Conservation (phyloP, 805 yeast species). For the Dipodascus geniculatus region DNA sequence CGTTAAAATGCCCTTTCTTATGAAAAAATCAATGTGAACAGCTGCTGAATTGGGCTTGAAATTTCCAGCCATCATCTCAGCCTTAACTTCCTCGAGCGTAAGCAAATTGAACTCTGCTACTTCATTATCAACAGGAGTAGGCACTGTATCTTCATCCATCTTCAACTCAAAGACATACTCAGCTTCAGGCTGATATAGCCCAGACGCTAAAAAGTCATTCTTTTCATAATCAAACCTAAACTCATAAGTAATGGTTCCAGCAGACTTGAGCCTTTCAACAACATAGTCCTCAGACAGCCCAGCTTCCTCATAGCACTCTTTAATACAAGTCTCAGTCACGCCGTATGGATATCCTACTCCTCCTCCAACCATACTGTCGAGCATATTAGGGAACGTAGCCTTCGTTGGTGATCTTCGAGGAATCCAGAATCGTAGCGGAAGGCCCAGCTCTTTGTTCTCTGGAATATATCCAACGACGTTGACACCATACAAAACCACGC, state of each 20-base stretch:
- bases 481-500: constrained; percentile 82
- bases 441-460: constrained; percentile 29
- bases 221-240: constrained; percentile 25
- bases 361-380: constrained; percentile 93
- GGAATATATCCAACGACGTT: constrained; percentile 75
- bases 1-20: constrained; percentile 70
- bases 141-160: constrained; percentile 31
- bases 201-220: constrained; percentile 17
- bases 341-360: constrained; percentile 81
- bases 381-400: constrained; percentile 80
- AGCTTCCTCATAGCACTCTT: constrained; percentile 88
- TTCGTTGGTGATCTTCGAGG: constrained; percentile 71
- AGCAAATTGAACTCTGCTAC: constrained; percentile 60
- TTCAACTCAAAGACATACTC: constrained; percentile 71
- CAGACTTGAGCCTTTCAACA: constrained; percentile 31
- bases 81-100: constrained; percentile 44
- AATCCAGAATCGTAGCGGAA: constrained; percentile 45
- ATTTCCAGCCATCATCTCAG: constrained; percentile 39
- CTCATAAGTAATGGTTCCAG: constrained; percentile 59
- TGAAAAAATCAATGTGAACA: constrained; percentile 72
- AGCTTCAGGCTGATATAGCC: constrained; percentile 79
- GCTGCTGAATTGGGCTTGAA: constrained; percentile 85
- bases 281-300: constrained; percentile 52
- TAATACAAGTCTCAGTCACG: constrained; percentile 60
- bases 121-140: constrained; percentile 64